Percentiles rank a stretch among this genome's conserved stretches.
phyloP scores from a whole-genome alignment of 257 asterid species.

The Solanum medicagineum region DNA sequence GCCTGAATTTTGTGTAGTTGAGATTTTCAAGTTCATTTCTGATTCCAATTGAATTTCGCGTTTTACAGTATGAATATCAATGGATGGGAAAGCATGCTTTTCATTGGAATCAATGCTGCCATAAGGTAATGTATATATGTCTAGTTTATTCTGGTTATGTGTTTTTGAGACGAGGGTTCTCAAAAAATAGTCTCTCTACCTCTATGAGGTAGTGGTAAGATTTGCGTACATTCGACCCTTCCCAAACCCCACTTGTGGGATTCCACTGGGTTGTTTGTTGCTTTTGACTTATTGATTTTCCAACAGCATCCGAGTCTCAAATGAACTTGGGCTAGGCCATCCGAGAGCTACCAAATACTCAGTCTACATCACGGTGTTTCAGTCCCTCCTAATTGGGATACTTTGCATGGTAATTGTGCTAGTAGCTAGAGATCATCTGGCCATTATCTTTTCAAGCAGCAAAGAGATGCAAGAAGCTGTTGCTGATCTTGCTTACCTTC shows the following conservation, averaged over 20 bases:
- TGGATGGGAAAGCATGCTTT: constrained; percentile 53
- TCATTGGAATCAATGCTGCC: constrained; percentile 53
- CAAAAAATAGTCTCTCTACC: background rate
- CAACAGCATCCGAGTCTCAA: constrained; percentile 46
- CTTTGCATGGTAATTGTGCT: constrained; percentile 42
- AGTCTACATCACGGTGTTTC: constrained; percentile 33
- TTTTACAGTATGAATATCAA: constrained; percentile 45
- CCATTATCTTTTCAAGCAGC: constrained; percentile 49
- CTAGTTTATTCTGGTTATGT: too few relatives aligned
- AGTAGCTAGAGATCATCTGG: constrained; percentile 30
- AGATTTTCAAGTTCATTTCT: background rate
- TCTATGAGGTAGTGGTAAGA: too few relatives aligned
- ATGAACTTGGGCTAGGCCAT: constrained; percentile 60
- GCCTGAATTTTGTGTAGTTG: background rate
- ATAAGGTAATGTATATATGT: constrained; percentile 28
- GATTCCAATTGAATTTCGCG: background rate
- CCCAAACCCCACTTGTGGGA: too few relatives aligned
- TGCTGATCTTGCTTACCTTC: constrained; percentile 46
- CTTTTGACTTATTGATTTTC: background rate
- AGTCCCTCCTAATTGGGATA: constrained; percentile 49
- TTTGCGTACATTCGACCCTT: background rate
- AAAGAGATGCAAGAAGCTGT: constrained; percentile 52
- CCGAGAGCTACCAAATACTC: constrained; percentile 40
- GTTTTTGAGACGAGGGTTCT: too few relatives aligned
- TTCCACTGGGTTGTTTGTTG: background rate